Conservation (phyloP, 441 rosid genomes). For the Populus hybrid region DNA sequence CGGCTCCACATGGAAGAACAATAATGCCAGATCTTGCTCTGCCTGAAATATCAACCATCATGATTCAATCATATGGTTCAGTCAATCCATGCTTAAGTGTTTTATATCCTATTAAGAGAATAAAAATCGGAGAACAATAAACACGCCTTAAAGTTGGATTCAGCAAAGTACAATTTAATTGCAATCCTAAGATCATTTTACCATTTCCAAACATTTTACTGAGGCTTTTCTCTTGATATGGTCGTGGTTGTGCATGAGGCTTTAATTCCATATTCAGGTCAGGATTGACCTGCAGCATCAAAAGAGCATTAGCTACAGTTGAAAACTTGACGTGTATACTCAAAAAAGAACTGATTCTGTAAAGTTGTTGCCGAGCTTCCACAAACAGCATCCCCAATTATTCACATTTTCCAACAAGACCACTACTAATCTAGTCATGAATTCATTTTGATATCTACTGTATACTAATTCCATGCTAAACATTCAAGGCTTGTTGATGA, state of each 20-base stretch:
- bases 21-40: conserved; percentile 97
- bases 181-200: conserved; percentile 14
- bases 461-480: not conserved
- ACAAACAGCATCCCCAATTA: not conserved
- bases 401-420: not conserved
- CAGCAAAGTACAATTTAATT: conserved; percentile 2
- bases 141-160: not conserved
- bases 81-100: not conserved
- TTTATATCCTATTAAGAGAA: not conserved
- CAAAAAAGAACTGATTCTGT: not conserved
- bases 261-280: conserved; percentile 87
- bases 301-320: conserved; percentile 7
- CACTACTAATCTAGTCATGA: not conserved
- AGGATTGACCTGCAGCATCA: conserved; percentile 72
- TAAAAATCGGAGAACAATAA: not conserved
- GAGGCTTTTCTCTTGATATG: conserved; percentile 94
- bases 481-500: not conserved
- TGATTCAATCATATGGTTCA: not conserved
- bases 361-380: not conserved
- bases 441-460: conserved; percentile 4
- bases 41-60: conserved; percentile 42
- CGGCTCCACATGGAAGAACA: conserved; percentile 97
- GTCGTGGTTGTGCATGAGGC: conserved; percentile 94
- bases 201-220: conserved; percentile 99
- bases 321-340: not conserved